A percentile compares a stretch with the other conserved stretches of the same genome.
These are phyloP conservation scores for Tympanopsis confertula DNA, from an alignment of 2,329 filamentous ascomycete species.

Conservation along the genomic window DNA sequence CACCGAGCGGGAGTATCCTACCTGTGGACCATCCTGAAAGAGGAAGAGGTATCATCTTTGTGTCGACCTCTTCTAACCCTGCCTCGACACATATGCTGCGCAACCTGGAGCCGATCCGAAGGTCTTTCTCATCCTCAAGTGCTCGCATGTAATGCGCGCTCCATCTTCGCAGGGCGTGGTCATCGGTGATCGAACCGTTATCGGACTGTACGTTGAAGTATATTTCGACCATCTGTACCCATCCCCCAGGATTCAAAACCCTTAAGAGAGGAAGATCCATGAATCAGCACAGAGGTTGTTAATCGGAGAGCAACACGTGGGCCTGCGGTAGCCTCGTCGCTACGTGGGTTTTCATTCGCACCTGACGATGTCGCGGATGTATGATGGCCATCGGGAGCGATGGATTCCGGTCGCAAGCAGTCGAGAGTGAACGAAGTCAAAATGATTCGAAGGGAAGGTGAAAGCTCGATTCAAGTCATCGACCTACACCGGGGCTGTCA, in stretches of 20 bases:
- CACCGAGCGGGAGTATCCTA: no score
- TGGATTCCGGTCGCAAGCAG: conserved; percentile 38
- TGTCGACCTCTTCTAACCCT: conserved; percentile 30
- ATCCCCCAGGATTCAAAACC: conserved; percentile 42
- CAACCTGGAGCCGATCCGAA: conserved; percentile 27
- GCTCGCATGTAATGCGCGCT: conserved; percentile 26
- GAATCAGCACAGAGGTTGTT: conserved; percentile 10
- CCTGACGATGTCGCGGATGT: conserved; percentile 40
- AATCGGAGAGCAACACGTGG: no score
- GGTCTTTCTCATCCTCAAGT: conserved; percentile 28
- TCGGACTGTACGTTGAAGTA: conserved; percentile 49
- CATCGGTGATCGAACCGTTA: conserved; percentile 39
- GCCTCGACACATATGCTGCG: conserved; percentile 21
- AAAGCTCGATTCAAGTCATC: conserved; percentile 32
- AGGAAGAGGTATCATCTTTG: conserved; percentile 32
- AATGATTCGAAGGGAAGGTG: conserved; percentile 36
- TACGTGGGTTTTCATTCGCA: no score
- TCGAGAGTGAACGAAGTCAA: conserved; percentile 47
- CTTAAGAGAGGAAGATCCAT: conserved; percentile 26
- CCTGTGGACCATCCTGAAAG: conserved; percentile 31
- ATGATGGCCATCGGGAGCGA: conserved; percentile 38
- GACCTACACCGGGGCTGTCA: conserved; percentile 15
- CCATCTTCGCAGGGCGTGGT: conserved; percentile 27
- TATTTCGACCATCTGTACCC: conserved; percentile 48
- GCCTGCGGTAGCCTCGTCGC: no score